phyloP scores from a whole-genome alignment of 129 eudicot species.

The Lonicera japonica region DNA sequence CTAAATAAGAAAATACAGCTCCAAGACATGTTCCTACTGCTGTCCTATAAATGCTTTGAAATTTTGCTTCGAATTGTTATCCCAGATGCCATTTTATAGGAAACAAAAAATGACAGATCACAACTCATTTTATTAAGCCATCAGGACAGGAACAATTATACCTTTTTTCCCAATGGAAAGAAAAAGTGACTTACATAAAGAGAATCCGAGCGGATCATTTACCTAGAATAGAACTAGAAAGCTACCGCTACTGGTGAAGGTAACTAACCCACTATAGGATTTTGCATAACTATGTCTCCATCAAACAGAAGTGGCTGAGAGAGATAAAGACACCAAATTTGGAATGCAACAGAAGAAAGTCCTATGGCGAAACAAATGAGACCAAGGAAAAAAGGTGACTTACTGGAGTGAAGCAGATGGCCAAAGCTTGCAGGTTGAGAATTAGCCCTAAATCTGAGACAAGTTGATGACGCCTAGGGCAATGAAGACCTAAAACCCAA shows the following conservation, averaged over 20 bases:
- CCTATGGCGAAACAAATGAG: slow-evolving; percentile 30
- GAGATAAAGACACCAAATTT: no score
- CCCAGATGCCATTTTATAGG: background rate
- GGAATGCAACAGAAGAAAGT: slow-evolving; percentile 32
- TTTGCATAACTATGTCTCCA: no score
- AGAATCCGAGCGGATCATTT: no score
- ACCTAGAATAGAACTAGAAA: background rate
- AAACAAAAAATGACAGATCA: no score
- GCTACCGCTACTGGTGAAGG: background rate
- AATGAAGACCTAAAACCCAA: slow-evolving; percentile 28
- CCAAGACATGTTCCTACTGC: background rate
- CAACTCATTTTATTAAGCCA: no score
- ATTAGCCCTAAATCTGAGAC: slow-evolving; percentile 40
- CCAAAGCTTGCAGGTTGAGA: slow-evolving; percentile 32
- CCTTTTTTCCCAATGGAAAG: no score
- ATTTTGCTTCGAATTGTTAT: background rate
- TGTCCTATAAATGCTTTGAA: background rate
- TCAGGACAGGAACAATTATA: no score
- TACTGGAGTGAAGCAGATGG: slow-evolving; percentile 39
- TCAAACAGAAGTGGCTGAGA: no score
- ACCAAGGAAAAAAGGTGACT: slow-evolving; percentile 40
- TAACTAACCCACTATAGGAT: no score
- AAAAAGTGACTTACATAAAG: no score
- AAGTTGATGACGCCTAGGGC: slow-evolving; percentile 44
- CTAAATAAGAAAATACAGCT: background rate